Evolutionary conservation across 345 rosid species (phyloP).

Genomic region (Eucalyptus guilfoylei): DNA sequence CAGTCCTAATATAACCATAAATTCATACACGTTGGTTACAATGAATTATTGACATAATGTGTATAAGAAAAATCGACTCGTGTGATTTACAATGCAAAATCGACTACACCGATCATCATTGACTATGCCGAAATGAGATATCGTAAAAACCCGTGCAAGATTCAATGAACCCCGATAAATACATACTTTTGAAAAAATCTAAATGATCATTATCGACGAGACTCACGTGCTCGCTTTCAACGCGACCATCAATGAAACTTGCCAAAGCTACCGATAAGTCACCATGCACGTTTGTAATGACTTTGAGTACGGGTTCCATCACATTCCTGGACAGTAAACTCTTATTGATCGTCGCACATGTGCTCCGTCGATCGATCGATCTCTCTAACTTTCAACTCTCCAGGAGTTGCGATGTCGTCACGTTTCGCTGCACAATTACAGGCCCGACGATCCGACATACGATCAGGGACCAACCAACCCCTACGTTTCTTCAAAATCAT

Average conservation of each 20-base stretch:
- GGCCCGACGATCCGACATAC: background rate
- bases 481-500: background rate
- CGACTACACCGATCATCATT: background rate
- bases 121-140: background rate
- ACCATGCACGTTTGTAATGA: background rate
- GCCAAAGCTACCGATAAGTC: background rate
- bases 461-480: background rate
- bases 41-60: background rate
- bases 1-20: background rate
- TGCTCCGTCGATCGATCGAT: background rate
- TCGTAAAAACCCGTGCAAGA: background rate
- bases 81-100: background rate
- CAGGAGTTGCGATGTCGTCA: background rate
- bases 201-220: background rate
- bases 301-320: background rate
- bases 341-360: background rate
- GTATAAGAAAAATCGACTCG: background rate
- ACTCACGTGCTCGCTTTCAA: background rate
- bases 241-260: background rate
- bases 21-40: background rate
- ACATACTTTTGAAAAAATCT: background rate
- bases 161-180: background rate
- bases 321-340: background rate
- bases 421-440: background rate
- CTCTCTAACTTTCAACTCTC: background rate